phyloP scores from a whole-genome alignment of 2,329 filamentous ascomycete genomes.

The Monilinia polystroma region DNA sequence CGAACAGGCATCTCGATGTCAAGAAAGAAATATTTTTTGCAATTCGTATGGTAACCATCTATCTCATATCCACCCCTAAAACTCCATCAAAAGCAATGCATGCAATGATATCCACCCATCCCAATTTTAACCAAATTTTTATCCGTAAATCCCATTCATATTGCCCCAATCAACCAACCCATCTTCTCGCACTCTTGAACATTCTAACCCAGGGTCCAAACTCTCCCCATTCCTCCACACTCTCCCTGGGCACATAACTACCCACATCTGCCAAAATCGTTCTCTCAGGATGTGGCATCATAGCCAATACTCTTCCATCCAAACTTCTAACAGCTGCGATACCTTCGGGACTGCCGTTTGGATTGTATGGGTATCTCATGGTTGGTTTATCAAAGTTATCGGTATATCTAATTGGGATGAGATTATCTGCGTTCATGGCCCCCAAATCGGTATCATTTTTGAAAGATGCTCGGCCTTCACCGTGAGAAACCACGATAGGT shows the following conservation, averaged over 20 bases:
- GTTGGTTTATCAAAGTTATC: constrained; percentile 77
- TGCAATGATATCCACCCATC: constrained; percentile 9
- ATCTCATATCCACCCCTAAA: constrained; percentile 8
- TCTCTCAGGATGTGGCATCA: constrained; percentile 75
- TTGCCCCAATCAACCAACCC: constrained; percentile 48
- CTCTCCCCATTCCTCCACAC: constrained; percentile 63
- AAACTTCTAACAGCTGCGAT: constrained; percentile 65
- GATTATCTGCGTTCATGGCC: constrained; percentile 60
- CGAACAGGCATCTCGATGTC: neutral
- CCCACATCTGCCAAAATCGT: constrained; percentile 65
- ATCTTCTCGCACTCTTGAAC: constrained; percentile 71
- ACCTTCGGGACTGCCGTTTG: constrained; percentile 68
- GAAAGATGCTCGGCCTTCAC: constrained; percentile 81
- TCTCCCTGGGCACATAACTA: constrained; percentile 61
- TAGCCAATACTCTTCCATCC: constrained; percentile 65
- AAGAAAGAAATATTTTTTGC: neutral
- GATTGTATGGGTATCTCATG: constrained; percentile 84
- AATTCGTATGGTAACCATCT: constrained; percentile 1
- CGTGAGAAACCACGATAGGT: constrained; percentile 86
- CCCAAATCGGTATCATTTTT: constrained; percentile 51
- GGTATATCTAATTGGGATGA: constrained; percentile 78
- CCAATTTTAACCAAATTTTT: constrained; percentile 10
- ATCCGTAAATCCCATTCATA: constrained; percentile 11
- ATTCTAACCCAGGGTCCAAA: constrained; percentile 68
- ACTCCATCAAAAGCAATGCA: constrained; percentile 11